Percentiles rank a stretch among this genome's conserved stretches.
phyloP scores from a whole-genome alignment of 2,329 filamentous ascomycete species.

The Penicillium sp. region DNA sequence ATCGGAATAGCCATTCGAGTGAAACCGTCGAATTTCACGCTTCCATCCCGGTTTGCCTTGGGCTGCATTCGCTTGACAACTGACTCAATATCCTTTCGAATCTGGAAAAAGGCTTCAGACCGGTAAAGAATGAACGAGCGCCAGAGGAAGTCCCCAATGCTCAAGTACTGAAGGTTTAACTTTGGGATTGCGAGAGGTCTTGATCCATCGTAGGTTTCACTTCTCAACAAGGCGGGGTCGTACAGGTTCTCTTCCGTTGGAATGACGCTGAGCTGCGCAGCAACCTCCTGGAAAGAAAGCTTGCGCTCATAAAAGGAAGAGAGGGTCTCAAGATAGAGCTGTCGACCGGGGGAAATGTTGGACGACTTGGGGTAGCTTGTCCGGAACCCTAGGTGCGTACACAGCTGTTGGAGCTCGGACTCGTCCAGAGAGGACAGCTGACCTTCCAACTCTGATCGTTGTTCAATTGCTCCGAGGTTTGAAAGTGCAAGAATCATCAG shows the following conservation, averaged over 20 bases:
- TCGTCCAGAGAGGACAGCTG: slow-evolving; percentile 75
- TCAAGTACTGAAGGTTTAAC: slow-evolving; percentile 91
- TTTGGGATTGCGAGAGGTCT: slow-evolving; percentile 89
- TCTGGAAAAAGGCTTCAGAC: slow-evolving; percentile 89
- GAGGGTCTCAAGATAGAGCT: slow-evolving; percentile 64
- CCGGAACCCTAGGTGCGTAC: slow-evolving; percentile 72
- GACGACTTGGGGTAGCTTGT: slow-evolving; percentile 77
- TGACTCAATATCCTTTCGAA: slow-evolving; percentile 86
- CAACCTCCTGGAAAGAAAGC: slow-evolving; percentile 78
- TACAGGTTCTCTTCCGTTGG: slow-evolving; percentile 83
- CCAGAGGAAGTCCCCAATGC: slow-evolving; percentile 96
- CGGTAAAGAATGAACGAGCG: slow-evolving; percentile 86
- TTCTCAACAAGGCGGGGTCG: slow-evolving; percentile 73
- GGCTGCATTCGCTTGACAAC: slow-evolving; percentile 78
- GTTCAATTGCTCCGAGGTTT: slow-evolving; percentile 86
- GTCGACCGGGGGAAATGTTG: slow-evolving; percentile 62
- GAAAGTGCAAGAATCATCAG: slow-evolving; percentile 88
- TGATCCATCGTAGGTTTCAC: slow-evolving; percentile 85
- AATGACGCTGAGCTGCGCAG: slow-evolving; percentile 70
- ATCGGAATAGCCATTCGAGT: slow-evolving; percentile 92
- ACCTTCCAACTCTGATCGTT: slow-evolving; percentile 73
- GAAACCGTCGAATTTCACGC: slow-evolving; percentile 73
- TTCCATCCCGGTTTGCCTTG: slow-evolving; percentile 63
- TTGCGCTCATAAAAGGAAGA: slow-evolving; percentile 74
- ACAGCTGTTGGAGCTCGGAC: slow-evolving; percentile 70